These are phyloP conservation scores for Delitschia confertaspora DNA, from an alignment of 495 filamentous ascomycete species.

Conservation along the genomic window DNA sequence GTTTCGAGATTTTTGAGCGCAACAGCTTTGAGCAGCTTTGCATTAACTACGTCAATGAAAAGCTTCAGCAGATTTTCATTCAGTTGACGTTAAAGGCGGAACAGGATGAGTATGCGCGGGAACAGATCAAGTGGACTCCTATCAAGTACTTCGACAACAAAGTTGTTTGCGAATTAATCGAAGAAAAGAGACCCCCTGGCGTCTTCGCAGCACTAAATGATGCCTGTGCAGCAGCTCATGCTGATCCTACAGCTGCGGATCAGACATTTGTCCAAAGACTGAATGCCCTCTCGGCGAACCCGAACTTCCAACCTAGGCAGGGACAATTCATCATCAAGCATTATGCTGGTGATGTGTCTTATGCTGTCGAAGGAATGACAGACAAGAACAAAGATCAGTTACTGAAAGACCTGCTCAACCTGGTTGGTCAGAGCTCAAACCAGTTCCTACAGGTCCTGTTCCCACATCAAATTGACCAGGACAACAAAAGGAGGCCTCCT, in stretches of 20 bases:
- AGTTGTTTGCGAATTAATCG: constrained; percentile 94
- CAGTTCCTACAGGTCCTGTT: constrained; percentile 78
- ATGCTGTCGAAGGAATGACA: constrained; percentile 93
- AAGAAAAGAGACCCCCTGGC: constrained; percentile 82
- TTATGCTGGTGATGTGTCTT: constrained; percentile 96
- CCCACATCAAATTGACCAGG: constrained; percentile 87
- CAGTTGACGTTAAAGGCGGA: constrained; percentile 94
- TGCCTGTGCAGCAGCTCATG: constrained; percentile 92
- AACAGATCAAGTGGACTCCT: constrained; percentile 97
- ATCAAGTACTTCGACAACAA: constrained; percentile 99
- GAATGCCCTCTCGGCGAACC: constrained; percentile 77
- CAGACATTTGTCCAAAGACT: constrained; percentile 89
- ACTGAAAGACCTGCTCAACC: constrained; percentile 83
- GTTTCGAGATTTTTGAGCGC: constrained; percentile 98
- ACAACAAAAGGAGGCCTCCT: constrained; percentile 88
- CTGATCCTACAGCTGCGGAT: constrained; percentile 87
- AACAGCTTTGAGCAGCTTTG: constrained; percentile 99
- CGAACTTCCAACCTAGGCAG: constrained; percentile 85
- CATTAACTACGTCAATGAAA: constrained; percentile 99
- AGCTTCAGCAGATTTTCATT: constrained; percentile 99
- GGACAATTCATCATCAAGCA: constrained; percentile 98
- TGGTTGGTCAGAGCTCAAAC: constrained; percentile 78
- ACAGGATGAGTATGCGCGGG: constrained; percentile 93
- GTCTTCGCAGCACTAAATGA: constrained; percentile 96
- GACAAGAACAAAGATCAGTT: constrained; percentile 99